These are phyloP conservation scores for Haberlea rhodopensis DNA, from an alignment of 257 asterid genomes.

Conservation along the genomic window DNA sequence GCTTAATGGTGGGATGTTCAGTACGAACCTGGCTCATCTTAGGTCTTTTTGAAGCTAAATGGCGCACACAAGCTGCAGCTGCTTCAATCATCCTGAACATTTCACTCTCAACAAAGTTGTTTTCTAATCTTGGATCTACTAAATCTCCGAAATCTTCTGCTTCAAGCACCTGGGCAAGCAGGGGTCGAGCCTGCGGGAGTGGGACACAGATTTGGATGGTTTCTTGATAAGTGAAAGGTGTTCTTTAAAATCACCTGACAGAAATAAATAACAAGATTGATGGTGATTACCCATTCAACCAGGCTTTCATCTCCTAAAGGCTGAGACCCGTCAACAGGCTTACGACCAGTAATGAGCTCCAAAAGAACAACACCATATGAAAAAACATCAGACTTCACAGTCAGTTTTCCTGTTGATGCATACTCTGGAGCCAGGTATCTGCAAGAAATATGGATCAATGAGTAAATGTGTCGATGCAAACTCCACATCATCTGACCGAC, in stretches of 20 bases:
- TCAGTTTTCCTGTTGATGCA: conserved; percentile 85
- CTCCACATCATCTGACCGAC: neutral
- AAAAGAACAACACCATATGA: conserved; percentile 88
- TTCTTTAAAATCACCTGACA: conserved; percentile 9
- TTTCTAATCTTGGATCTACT: conserved; percentile 58
- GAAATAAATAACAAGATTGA: conserved; percentile 11
- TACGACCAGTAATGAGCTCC: conserved; percentile 88
- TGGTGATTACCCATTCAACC: conserved; percentile 75
- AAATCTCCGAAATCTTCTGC: conserved; percentile 51
- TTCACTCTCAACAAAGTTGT: conserved; percentile 53
- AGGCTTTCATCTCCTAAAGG: conserved; percentile 88
- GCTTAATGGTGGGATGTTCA: neutral
- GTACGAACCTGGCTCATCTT: conserved; percentile 77
- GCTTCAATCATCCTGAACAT: conserved; percentile 89
- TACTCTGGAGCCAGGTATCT: conserved; percentile 93
- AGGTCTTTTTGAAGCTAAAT: conserved; percentile 77
- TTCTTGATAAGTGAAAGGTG: conserved; percentile 17
- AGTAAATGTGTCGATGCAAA: conserved; percentile 20
- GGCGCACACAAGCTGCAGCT: conserved; percentile 89
- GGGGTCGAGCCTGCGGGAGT: conserved; percentile 70
- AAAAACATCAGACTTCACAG: conserved; percentile 80
- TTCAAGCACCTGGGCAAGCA: conserved; percentile 66
- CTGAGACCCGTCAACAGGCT: conserved; percentile 80
- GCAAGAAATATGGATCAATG: conserved; percentile 31
- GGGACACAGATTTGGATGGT: neutral